Percentiles rank a stretch among this genome's conserved stretches.
phyloP scores from a whole-genome alignment of 345 rosid genomes.

The Populus simonii region DNA sequence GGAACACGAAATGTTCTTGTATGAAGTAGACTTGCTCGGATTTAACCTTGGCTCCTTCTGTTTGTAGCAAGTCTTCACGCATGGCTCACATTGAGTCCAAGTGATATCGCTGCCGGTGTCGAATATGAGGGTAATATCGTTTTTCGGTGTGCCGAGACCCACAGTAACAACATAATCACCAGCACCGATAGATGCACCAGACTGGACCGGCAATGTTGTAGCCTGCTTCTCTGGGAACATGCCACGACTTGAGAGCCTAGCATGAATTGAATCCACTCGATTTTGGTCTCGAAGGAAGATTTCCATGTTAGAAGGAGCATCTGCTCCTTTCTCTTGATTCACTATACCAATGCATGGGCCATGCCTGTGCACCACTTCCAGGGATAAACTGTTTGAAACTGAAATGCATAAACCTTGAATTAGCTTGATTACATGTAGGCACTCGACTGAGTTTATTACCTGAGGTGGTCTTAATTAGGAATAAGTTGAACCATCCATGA shows the following conservation, averaged over 20 bases:
- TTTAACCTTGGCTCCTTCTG: slow-evolving; percentile 23
- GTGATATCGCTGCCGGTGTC: slow-evolving; percentile 31
- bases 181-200: not conserved
- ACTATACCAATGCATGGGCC: slow-evolving; percentile 2
- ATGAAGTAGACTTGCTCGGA: slow-evolving; percentile 22
- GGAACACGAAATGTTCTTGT: slow-evolving; percentile 24
- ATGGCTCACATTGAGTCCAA: slow-evolving; percentile 39
- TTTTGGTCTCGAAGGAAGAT: slow-evolving; percentile 10
- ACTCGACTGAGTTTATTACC: too few relatives aligned
- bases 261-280: slow-evolving; percentile 13
- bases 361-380: slow-evolving; percentile 1
- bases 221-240: not conserved
- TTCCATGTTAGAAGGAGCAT: not conserved
- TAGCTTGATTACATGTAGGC: not conserved
- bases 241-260: not conserved
- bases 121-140: slow-evolving; percentile 9
- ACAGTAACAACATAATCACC: slow-evolving; percentile 20
- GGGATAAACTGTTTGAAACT: too few relatives aligned
- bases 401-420: too few relatives aligned
- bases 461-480: too few relatives aligned
- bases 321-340: not conserved
- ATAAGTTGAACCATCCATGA: too few relatives aligned
- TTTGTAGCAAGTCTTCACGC: slow-evolving; percentile 10
- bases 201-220: not conserved
- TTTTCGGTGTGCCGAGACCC: slow-evolving; percentile 25